Conservation (phyloP, 257 asterid species). For the Haberlea rhodopensis region DNA sequence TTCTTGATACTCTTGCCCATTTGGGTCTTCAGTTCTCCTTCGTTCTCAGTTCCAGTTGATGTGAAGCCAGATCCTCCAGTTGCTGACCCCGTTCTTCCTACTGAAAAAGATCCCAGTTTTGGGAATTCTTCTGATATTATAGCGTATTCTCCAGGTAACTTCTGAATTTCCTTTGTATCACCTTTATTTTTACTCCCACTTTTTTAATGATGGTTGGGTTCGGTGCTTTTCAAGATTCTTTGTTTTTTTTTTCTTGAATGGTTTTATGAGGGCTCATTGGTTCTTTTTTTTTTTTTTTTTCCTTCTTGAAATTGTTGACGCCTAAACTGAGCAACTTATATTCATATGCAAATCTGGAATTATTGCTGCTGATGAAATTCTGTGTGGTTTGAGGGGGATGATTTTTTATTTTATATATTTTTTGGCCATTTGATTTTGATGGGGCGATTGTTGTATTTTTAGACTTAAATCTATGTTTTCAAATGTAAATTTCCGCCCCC, state of each 20-base stretch:
- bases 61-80: slow-evolving; percentile 41
- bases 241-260: slow-evolving; percentile 17
- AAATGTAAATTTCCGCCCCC: slow-evolving; percentile 7
- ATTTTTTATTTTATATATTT: background rate
- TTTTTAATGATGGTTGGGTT: slow-evolving; percentile 4
- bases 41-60: slow-evolving; percentile 38
- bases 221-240: slow-evolving; percentile 11
- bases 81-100: slow-evolving; percentile 51
- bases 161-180: slow-evolving; percentile 13
- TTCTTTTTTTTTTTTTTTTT: background rate
- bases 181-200: background rate
- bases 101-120: slow-evolving; percentile 45
- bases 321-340: background rate
- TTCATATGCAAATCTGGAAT: background rate
- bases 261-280: background rate
- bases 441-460: background rate
- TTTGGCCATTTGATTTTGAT: background rate
- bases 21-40: slow-evolving; percentile 35
- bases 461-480: background rate
- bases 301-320: background rate
- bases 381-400: background rate
- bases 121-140: slow-evolving; percentile 32
- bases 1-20: slow-evolving; percentile 31
- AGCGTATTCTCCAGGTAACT: slow-evolving; percentile 54
- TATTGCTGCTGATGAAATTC: background rate